Base-by-base conservation (phyloP, 768 basidiomycete species). In the Leccinum subgranulosum region DNA sequence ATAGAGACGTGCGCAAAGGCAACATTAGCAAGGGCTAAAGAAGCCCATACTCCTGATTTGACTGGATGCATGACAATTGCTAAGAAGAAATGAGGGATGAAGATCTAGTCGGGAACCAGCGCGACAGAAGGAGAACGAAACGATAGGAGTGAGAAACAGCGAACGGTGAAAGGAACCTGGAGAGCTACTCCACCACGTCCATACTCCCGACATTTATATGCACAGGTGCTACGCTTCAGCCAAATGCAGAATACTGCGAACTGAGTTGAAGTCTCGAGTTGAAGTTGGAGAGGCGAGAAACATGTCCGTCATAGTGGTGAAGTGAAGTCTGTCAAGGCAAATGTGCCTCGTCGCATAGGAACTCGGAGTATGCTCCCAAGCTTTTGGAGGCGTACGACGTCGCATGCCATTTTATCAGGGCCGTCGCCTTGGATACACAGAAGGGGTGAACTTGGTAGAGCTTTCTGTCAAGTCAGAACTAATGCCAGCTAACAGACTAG, bases 21-120 rank as follows among this genome's bases (percentile, higher is more conserved):
- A 11, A 67, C 50, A 34, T 54, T 33, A 43, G 59, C 62, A 9
- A 66, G 39, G 43, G 55, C 48, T 4, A 66, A 27, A 39, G 56
- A 48, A 17, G 25, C 28, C 65, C 56, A 64, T 49, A 43, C 19
- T 23, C 43, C n/a, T 3, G 21, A 6, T 6, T 7, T 43, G 45
- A 33, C 33, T n/a, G 54, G 5, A 54, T 17, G 53, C 4, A 23
- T 4, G 17, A 19, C 27, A 56, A 67, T 61, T 28, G 31, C 9
- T 56, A 1, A 5, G 25, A 52, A 9, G 17, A 41, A 51, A 49
- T 9, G 31, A 58, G n/a, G 33, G 48, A 45, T 25, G 31, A 21
- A 39, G 29, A 23, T 14, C 17, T 39, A 19, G 50, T 49, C 51
- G 49, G 21, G 56, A 54, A 61, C 59, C 56, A 57, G 63, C 51